Conservation (phyloP, 306 rosid species). For the Prunus salicina region DNA sequence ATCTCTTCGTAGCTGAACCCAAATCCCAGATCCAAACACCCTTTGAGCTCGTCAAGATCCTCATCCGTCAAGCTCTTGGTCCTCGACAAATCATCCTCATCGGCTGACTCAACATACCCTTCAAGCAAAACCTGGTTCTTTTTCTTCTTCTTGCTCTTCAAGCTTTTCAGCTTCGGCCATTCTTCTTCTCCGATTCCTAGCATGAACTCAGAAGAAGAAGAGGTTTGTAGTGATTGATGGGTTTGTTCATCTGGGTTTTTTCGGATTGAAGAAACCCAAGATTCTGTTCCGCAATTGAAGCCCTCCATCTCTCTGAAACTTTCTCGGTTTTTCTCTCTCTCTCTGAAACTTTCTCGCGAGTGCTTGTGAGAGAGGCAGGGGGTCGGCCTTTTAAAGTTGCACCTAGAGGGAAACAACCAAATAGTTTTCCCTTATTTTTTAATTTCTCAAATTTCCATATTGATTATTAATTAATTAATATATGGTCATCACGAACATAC, state of each 20-base stretch:
- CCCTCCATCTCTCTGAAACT: constrained; percentile 23
- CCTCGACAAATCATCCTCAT: constrained; percentile 54
- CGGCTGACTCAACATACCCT: constrained; percentile 52
- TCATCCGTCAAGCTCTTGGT: constrained; percentile 80
- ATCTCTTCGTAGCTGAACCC: constrained; percentile 88
- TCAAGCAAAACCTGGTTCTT: constrained; percentile 63
- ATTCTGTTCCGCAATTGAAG: constrained; percentile 18
- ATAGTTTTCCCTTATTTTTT: background rate
- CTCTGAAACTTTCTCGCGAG: background rate
- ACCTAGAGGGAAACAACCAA: too few relatives aligned
- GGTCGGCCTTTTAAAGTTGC: constrained; percentile 12
- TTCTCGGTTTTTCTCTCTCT: background rate
- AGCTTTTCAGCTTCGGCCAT: constrained; percentile 3
- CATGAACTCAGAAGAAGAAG: background rate
- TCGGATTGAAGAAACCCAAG: constrained; percentile 22
- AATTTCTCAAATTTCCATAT: background rate
- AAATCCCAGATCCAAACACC: constrained; percentile 86
- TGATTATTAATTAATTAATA: too few relatives aligned
- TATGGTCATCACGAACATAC: background rate
- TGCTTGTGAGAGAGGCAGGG: background rate
- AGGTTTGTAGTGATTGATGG: background rate
- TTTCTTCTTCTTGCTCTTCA: constrained; percentile 32
- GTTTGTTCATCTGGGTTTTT: constrained; percentile 14
- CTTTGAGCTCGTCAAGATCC: constrained; percentile 79
- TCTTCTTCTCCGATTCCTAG: constrained; percentile 5